phyloP scores from a whole-genome alignment of 176 grass and related monocot genomes.

The Oryza meridionalis region DNA sequence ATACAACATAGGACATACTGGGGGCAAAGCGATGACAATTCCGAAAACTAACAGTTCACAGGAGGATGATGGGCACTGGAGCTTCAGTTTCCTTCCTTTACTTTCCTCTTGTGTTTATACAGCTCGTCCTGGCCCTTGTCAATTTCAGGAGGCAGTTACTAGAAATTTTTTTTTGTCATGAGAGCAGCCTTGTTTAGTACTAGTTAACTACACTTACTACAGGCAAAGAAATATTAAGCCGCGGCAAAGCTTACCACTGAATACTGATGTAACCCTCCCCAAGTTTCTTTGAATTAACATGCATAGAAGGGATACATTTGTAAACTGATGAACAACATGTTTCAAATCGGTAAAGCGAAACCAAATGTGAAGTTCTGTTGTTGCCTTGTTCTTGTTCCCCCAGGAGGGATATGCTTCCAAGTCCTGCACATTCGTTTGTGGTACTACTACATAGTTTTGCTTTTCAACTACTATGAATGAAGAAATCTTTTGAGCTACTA shows the following conservation, averaged over 20 bases:
- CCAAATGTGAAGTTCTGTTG: neutral
- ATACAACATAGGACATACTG: conserved; percentile 45
- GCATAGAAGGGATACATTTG: conserved; percentile 7
- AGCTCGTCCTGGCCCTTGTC: conserved; percentile 26
- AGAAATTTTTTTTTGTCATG: neutral
- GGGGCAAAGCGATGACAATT: conserved; percentile 21
- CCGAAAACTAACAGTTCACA: conserved; percentile 27
- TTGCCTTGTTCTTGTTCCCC: neutral
- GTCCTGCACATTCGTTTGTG: neutral
- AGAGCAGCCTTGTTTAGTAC: conserved; percentile 34
- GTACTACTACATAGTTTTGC: neutral
- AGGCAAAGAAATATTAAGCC: conserved; percentile 21
- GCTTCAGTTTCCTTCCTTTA: conserved; percentile 13
- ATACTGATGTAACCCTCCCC: conserved; percentile 24
- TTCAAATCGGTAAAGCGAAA: neutral
- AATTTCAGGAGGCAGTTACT: conserved; percentile 25
- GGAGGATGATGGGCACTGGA: conserved; percentile 34
- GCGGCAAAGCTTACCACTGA: neutral
- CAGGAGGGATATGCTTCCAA: too few relatives aligned
- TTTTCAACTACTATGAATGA: neutral
- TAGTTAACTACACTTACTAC: neutral
- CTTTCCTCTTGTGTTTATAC: conserved; percentile 45
- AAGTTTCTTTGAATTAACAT: conserved; percentile 16
- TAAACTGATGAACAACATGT: conserved; percentile 7
- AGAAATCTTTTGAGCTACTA: neutral